Conservation (phyloP, 2,329 filamentous ascomycete genomes). For the Cladosporium phlei region DNA sequence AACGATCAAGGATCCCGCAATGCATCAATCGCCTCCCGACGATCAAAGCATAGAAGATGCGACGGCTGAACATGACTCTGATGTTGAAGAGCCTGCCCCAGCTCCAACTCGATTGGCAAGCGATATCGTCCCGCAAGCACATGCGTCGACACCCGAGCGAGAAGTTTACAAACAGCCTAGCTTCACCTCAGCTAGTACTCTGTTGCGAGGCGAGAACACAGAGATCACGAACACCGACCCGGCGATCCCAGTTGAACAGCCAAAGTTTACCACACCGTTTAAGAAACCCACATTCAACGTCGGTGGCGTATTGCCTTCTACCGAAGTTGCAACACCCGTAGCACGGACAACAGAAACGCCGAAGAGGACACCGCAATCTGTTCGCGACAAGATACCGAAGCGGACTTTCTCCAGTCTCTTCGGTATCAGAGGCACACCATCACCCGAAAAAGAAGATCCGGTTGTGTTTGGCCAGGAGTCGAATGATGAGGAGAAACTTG, state of each 20-base stretch:
- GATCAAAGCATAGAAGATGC: conserved; percentile 14
- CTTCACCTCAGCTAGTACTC: conserved; percentile 3
- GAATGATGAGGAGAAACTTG: too few relatives aligned
- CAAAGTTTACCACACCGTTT: background rate
- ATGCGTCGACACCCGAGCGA: background rate
- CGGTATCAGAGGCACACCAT: conserved; percentile 26
- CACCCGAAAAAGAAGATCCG: conserved; percentile 18
- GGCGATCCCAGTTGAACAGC: background rate
- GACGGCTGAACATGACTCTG: conserved; percentile 13
- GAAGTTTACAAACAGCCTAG: background rate
- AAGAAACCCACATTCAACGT: conserved; percentile 15
- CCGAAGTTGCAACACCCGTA: background rate
- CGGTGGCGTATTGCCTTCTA: conserved; percentile 17
- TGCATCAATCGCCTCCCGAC: background rate
- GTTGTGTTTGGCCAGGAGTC: too few relatives aligned
- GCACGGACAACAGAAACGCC: conserved; percentile 7
- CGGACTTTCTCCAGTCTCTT: conserved; percentile 29
- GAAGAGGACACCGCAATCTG: conserved; percentile 22
- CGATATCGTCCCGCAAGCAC: background rate
- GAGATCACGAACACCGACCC: background rate
- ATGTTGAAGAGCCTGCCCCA: conserved; percentile 2
- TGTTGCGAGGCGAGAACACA: background rate
- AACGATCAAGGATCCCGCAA: background rate
- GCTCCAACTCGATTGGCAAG: background rate
- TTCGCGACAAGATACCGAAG: conserved; percentile 25